Evolutionary conservation across 768 basidiomycete genomes (phyloP).

Genomic region (Dentipellis sp.): DNA sequence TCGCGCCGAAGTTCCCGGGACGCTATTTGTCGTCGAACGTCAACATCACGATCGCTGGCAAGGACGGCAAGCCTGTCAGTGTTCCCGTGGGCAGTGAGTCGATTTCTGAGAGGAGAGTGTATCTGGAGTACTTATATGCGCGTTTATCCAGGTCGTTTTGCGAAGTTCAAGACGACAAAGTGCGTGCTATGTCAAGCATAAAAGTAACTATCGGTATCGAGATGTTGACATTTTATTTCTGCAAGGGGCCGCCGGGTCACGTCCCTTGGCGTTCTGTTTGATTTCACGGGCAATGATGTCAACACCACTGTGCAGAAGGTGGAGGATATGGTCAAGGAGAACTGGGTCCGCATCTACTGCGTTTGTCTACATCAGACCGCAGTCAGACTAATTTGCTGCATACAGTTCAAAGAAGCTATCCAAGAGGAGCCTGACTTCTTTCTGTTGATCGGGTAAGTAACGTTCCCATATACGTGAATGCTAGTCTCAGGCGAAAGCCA

Average conservation of each 20-base stretch:
- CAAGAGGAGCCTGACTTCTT: slow-evolving; percentile 78
- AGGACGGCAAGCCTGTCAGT: slow-evolving; percentile 25
- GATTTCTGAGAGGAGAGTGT: background rate
- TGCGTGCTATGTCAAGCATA: slow-evolving; percentile 22
- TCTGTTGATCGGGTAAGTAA: slow-evolving; percentile 52
- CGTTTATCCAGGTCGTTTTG: slow-evolving; percentile 39
- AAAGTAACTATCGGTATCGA: no score
- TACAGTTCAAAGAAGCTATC: slow-evolving; percentile 70
- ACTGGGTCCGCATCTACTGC: slow-evolving; percentile 43
- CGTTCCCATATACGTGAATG: background rate
- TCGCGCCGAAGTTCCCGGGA: slow-evolving; percentile 56
- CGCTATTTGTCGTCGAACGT: slow-evolving; percentile 80
- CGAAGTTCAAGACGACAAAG: slow-evolving; percentile 70
- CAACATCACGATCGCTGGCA: slow-evolving; percentile 63
- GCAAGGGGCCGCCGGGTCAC: slow-evolving; percentile 62
- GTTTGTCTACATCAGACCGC: background rate
- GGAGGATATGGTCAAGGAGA: slow-evolving; percentile 66
- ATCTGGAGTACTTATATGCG: background rate
- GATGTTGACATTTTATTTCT: background rate
- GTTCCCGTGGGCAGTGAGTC: slow-evolving; percentile 37
- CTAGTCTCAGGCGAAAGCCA: background rate
- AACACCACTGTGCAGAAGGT: slow-evolving; percentile 74
- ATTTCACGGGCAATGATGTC: slow-evolving; percentile 62
- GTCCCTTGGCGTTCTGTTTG: slow-evolving; percentile 68
- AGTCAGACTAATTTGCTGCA: background rate